phyloP scores from a whole-genome alignment of 805 yeast genomes.

The Wickerhamomyces xylosicus region DNA sequence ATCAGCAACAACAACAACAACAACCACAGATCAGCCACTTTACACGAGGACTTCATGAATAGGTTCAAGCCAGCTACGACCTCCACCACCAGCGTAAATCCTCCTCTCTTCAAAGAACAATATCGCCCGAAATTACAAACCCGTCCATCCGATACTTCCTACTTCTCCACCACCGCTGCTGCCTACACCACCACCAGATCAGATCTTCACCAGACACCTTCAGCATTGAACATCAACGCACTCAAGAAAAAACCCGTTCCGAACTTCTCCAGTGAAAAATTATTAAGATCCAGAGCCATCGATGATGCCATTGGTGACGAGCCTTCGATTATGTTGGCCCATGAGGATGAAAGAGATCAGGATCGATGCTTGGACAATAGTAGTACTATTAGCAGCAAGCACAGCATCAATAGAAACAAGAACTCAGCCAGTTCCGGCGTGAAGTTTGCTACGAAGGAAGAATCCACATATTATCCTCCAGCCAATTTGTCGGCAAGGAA shows the following conservation, averaged over 20 bases:
- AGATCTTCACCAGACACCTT: not conserved
- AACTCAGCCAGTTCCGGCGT: not conserved
- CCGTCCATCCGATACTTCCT: not conserved
- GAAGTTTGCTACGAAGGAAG: not conserved
- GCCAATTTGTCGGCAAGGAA: no score
- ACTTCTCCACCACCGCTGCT: not conserved
- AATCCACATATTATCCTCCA: no score
- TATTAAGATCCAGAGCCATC: constrained; percentile 57
- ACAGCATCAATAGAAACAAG: not conserved
- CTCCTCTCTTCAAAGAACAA: not conserved
- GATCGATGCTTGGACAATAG: constrained; percentile 8
- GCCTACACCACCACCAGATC: no score
- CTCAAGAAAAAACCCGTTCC: constrained; percentile 31
- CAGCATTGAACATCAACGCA: constrained; percentile 5
- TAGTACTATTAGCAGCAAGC: not conserved
- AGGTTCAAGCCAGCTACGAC: not conserved
- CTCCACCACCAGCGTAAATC: not conserved
- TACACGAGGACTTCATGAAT: constrained; percentile 4
- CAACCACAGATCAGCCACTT: constrained; percentile 5
- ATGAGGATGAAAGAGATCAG: constrained; percentile 32
- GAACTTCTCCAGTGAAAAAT: constrained; percentile 58
- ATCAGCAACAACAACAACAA: constrained; percentile 3
- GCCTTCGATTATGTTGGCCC: constrained; percentile 53
- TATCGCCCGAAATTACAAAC: not conserved
- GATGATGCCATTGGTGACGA: constrained; percentile 62